Evolutionary conservation across 805 yeast genomes (phyloP).

Genomic region (Ogataea polymorpha): DNA sequence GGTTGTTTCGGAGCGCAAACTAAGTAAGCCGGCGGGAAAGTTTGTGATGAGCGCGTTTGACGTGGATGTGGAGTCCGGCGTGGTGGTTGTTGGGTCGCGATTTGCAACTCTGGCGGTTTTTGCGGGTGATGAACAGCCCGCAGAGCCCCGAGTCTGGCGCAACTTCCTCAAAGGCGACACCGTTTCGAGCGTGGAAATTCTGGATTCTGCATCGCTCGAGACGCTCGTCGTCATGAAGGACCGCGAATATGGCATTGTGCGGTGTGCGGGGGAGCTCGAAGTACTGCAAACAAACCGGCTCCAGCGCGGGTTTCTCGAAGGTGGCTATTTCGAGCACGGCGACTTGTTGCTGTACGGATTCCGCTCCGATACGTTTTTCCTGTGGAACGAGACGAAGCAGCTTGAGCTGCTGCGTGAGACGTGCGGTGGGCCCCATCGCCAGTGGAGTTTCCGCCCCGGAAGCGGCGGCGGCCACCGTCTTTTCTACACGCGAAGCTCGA

Average conservation of each 20-base stretch:
- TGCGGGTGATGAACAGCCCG: too few relatives aligned
- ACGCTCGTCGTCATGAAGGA: conserved; percentile 59
- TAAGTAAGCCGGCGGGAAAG: conserved; percentile 30
- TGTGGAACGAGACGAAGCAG: conserved; percentile 80
- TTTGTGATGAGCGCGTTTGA: conserved; percentile 60
- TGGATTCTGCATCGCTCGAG: conserved; percentile 29
- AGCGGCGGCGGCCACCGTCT: conserved; percentile 39
- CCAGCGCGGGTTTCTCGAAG: conserved; percentile 79
- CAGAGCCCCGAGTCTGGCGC: conserved; percentile 34
- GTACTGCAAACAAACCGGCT: conserved; percentile 49
- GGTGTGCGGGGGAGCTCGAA: conserved; percentile 8
- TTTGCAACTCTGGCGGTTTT: conserved; percentile 54
- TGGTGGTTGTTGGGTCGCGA: conserved; percentile 67
- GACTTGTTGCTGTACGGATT: conserved; percentile 75
- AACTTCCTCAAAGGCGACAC: conserved; percentile 66
- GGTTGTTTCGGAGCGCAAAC: conserved; percentile 9
- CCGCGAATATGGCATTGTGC: conserved; percentile 53
- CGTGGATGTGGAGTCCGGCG: conserved; percentile 36
- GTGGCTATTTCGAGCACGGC: conserved; percentile 47
- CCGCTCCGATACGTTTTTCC: conserved; percentile 69
- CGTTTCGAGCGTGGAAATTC: conserved; percentile 49
- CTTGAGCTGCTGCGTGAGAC: conserved; percentile 62
- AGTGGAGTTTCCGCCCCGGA: conserved; percentile 55
- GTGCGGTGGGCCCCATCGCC: conserved; percentile 92
- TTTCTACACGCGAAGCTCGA: conserved; percentile 57